Conservation (phyloP, 805 yeast species). For the Starmerella scarabaei region DNA sequence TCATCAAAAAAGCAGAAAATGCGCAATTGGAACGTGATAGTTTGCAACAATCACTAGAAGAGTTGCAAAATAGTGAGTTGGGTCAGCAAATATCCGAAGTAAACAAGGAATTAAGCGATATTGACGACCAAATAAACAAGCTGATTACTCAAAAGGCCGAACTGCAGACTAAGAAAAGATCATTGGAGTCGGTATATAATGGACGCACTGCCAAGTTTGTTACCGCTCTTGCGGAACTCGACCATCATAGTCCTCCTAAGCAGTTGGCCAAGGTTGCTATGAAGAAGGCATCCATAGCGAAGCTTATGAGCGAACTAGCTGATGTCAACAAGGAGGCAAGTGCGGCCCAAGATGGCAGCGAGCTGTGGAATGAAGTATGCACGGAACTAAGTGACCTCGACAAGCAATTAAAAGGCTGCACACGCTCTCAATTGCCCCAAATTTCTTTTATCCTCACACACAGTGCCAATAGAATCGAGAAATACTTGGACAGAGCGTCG, state of each 20-base stretch:
- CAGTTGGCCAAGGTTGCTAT: conserved; percentile 7
- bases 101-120: conserved; percentile 3
- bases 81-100: conserved; percentile 8
- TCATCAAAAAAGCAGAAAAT: background rate
- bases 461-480: conserved; percentile 10
- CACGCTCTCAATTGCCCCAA: conserved; percentile 11
- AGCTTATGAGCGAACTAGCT: background rate
- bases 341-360: conserved; percentile 13
- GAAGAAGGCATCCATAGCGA: background rate
- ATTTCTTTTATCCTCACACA: conserved; percentile 15
- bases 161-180: conserved; percentile 9
- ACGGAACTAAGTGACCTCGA: conserved; percentile 17
- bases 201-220: conserved; percentile 11
- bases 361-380: conserved; percentile 10
- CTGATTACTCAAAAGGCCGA: conserved; percentile 12
- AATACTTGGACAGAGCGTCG: conserved; percentile 14
- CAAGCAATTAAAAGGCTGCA: conserved; percentile 9
- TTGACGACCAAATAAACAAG: conserved; percentile 18
- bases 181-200: conserved; percentile 7
- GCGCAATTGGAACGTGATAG: conserved; percentile 7
- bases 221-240: conserved; percentile 7
- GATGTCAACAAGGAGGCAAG: conserved; percentile 8
- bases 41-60: conserved; percentile 6
- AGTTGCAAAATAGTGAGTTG: conserved; percentile 10
- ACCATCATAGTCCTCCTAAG: background rate